Percentiles rank a stretch among this genome's conserved stretches.
Evolutionary conservation across 768 basidiomycete genomes (phyloP).

Genomic region (Kwoniella botswanensis): DNA sequence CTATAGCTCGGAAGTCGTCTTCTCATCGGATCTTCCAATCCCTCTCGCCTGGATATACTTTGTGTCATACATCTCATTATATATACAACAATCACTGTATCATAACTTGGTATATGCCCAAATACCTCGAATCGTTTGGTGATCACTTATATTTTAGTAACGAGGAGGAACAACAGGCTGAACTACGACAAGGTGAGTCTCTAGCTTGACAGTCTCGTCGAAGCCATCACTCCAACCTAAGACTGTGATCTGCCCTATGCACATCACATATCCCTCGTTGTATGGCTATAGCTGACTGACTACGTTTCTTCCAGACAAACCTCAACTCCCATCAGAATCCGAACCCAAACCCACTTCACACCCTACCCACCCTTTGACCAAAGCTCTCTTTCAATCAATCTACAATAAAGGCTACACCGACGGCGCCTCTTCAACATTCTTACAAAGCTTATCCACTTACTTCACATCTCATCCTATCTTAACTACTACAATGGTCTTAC

Average conservation of each 20-base stretch:
- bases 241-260: background rate
- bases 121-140: background rate
- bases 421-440: conserved; percentile 1
- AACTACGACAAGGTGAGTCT: background rate
- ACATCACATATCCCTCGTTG: background rate
- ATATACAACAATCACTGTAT: background rate
- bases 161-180: background rate
- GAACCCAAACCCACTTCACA: background rate
- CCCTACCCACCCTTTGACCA: conserved; percentile 2
- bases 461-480: background rate
- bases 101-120: conserved; percentile 13
- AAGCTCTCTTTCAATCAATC: conserved; percentile 21
- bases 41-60: too few relatives aligned
- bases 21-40: background rate
- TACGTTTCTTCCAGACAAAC: background rate
- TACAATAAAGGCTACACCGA: conserved; percentile 17
- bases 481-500: background rate
- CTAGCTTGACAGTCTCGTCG: background rate
- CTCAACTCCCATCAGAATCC: background rate
- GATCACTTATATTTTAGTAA: conserved; percentile 11
- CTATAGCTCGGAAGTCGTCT: background rate
- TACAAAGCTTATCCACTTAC: background rate
- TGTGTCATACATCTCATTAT: too few relatives aligned
- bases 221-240: background rate
- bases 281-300: background rate